Percentiles rank a stretch among this genome's conserved stretches.
Evolutionary conservation across 2,329 filamentous ascomycete genomes (phyloP).

Genomic region (Calonectria leucothoes): DNA sequence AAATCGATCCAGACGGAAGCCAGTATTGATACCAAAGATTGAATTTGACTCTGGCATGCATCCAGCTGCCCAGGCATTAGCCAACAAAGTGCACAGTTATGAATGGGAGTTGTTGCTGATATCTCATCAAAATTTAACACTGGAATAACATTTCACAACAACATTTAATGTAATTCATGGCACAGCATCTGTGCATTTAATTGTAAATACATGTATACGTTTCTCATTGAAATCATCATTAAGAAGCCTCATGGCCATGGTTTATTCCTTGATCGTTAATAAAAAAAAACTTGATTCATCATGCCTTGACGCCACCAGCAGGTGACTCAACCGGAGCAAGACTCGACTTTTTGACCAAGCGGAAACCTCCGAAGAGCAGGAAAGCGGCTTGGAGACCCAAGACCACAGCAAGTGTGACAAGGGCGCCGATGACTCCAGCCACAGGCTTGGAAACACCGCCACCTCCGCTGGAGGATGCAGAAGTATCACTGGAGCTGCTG

Average conservation of each 20-base stretch:
- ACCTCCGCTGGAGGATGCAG: constrained; percentile 34
- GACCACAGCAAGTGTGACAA: constrained; percentile 68
- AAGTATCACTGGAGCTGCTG: constrained; percentile 33
- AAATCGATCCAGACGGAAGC: background rate
- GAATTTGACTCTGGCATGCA: too few relatives aligned
- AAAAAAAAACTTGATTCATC: background rate
- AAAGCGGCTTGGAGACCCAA: constrained; percentile 58
- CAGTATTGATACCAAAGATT: too few relatives aligned
- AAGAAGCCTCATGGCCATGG: background rate
- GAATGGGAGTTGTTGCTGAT: background rate
- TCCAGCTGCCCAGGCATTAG: too few relatives aligned
- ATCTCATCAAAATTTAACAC: background rate
- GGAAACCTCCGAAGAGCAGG: constrained; percentile 56
- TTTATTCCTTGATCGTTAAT: too few relatives aligned
- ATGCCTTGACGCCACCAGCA: constrained; percentile 38
- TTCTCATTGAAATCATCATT: background rate
- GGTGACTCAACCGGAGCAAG: constrained; percentile 33
- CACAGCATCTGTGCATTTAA: background rate
- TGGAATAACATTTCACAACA: background rate
- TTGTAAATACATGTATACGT: background rate
- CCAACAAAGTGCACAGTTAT: background rate
- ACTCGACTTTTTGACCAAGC: constrained; percentile 60
- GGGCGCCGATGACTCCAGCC: constrained; percentile 85
- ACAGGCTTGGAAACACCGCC: constrained; percentile 72
- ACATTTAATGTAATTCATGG: background rate